A percentile compares a stretch with the other conserved stretches of the same genome.
These are phyloP conservation scores for Diophrys sp. DNA, from an alignment of 73 alveolate species.

Conservation along the genomic window DNA sequence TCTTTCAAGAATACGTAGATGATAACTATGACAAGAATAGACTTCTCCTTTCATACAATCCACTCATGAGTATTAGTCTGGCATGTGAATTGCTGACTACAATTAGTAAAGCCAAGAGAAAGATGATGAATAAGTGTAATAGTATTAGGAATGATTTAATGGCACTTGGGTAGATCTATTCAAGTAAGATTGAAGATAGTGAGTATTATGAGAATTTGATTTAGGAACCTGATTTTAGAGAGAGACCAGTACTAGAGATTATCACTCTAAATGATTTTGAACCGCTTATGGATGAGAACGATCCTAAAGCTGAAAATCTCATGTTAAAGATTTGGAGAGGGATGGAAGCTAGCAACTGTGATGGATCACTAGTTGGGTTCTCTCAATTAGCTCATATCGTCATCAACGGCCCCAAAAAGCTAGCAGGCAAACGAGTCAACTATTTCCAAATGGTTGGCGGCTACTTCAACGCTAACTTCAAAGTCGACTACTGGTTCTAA, in stretches of 20 bases:
- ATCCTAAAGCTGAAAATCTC: conserved; percentile 61
- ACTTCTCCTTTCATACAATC: conserved; percentile 51
- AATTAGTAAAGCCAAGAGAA: conserved; percentile 29
- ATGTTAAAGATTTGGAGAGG: conserved; percentile 58
- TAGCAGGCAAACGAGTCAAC: neutral
- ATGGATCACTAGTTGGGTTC: conserved; percentile 58
- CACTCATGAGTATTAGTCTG: conserved; percentile 56
- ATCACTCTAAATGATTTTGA: conserved; percentile 47
- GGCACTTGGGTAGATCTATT: conserved; percentile 53
- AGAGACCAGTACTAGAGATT: conserved; percentile 44
- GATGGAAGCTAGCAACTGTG: conserved; percentile 54
- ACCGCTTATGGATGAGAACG: conserved; percentile 59
- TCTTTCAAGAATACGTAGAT: conserved; percentile 29
- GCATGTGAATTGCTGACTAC: conserved; percentile 39
- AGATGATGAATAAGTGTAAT: conserved; percentile 40
- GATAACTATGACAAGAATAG: conserved; percentile 47
- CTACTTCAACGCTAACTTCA: conserved; percentile 30
- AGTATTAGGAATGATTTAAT: conserved; percentile 21
- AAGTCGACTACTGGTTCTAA: conserved; percentile 52
- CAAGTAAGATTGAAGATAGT: conserved; percentile 52
- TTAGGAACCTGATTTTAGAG: conserved; percentile 43
- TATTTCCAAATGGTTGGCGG: conserved; percentile 10
- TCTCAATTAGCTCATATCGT: conserved; percentile 33
- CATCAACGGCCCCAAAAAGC: conserved; percentile 37
- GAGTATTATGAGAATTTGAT: conserved; percentile 44